Conservation (phyloP, 805 yeast genomes). For the Naumovozyma dairenensis region DNA sequence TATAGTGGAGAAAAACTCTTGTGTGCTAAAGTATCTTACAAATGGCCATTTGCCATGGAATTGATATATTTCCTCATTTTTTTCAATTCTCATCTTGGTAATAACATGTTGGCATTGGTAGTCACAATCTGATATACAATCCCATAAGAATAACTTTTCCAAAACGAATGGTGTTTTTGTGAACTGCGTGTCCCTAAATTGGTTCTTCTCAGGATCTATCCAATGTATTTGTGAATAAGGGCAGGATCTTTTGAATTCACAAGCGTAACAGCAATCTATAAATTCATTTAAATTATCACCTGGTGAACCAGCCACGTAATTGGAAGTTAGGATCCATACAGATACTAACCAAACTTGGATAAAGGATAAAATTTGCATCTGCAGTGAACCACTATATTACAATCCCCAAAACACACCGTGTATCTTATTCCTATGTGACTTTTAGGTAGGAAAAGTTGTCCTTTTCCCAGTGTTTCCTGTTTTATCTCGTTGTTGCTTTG, state of each 20-base stretch:
- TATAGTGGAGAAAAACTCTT: conserved; percentile 71
- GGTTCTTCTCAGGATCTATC: conserved; percentile 20
- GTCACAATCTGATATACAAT: conserved; percentile 75
- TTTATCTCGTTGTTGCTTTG: too few relatives aligned
- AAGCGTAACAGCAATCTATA: conserved; percentile 43
- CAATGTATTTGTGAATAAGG: conserved; percentile 11
- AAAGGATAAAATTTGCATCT: too few relatives aligned
- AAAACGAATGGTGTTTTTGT: conserved; percentile 27
- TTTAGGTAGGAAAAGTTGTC: too few relatives aligned
- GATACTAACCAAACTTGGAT: too few relatives aligned
- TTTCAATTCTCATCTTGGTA: conserved; percentile 42
- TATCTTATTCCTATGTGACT: too few relatives aligned
- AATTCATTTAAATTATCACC: conserved; percentile 56
- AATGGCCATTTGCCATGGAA: conserved; percentile 99
- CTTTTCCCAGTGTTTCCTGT: too few relatives aligned
- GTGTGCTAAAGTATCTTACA: conserved; percentile 61
- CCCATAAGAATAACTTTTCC: conserved; percentile 52
- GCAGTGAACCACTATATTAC: too few relatives aligned
- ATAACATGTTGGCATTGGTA: conserved; percentile 81
- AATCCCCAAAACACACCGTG: too few relatives aligned
- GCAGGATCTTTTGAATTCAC: conserved; percentile 29
- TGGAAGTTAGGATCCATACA: too few relatives aligned
- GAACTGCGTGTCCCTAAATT: conserved; percentile 15
- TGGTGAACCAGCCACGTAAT: conserved; percentile 36
- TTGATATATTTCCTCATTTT: conserved; percentile 55